Conservation (phyloP, 768 basidiomycete genomes). For the Kwoniella sp. region DNA sequence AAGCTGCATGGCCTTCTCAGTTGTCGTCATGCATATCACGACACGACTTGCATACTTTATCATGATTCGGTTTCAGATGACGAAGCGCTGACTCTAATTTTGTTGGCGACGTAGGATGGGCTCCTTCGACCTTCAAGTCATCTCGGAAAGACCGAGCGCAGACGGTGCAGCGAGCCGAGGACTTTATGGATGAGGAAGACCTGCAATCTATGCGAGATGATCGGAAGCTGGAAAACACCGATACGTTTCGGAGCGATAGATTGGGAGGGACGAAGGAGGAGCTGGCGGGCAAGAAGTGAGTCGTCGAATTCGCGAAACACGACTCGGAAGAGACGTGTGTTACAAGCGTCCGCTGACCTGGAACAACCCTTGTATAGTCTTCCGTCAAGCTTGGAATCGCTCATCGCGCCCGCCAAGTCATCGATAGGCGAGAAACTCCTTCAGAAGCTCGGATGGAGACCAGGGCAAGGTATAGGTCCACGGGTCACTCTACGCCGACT, state of each 20-base stretch:
- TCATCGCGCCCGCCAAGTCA: conserved; percentile 74
- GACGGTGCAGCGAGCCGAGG: conserved; percentile 65
- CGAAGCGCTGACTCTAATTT: conserved; percentile 6
- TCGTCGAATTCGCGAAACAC: too few species aligned
- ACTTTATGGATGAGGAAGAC: conserved; percentile 99
- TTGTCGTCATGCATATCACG: neutral
- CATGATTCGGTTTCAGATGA: neutral
- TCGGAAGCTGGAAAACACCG: conserved; percentile 73
- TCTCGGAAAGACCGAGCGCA: conserved; percentile 70
- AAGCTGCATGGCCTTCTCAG: too few species aligned
- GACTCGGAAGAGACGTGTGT: too few species aligned
- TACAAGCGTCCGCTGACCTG: too few species aligned
- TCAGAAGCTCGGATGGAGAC: conserved; percentile 93
- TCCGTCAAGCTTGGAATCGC: conserved; percentile 53
- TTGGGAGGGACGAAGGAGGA: conserved; percentile 61
- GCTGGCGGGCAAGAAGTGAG: conserved; percentile 55
- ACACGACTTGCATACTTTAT: neutral
- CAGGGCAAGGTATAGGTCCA: conserved; percentile 91
- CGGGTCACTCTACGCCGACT: conserved; percentile 77
- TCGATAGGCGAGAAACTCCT: conserved; percentile 83
- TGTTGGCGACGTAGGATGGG: conserved; percentile 81
- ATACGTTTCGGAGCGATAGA: conserved; percentile 68
- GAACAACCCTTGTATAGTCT: neutral
- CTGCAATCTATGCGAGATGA: conserved; percentile 76
- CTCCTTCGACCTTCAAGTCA: conserved; percentile 88